phyloP scores from a whole-genome alignment of 2,329 filamentous ascomycete species.

The Lachnellula subtilissima region DNA sequence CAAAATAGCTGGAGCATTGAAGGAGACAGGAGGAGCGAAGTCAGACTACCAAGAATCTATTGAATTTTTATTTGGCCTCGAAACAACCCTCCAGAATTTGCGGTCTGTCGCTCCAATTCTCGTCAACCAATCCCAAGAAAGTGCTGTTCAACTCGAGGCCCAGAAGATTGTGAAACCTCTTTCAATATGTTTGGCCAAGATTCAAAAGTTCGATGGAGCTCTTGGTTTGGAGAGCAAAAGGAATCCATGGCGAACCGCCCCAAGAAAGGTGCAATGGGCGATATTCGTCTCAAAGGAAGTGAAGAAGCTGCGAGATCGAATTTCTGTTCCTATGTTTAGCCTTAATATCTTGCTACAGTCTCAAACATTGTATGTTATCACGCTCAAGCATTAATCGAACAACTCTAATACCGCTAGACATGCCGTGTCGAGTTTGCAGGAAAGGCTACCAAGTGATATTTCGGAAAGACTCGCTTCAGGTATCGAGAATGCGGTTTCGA shows the following conservation, averaged over 20 bases:
- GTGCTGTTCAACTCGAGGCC: neutral
- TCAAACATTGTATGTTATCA: neutral
- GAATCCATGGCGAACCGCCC: neutral
- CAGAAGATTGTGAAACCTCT: conserved; percentile 1
- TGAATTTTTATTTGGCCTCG: neutral
- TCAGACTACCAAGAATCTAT: conserved; percentile 2
- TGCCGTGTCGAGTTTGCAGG: no score
- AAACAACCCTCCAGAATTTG: neutral
- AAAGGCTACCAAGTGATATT: no score
- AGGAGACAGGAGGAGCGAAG: neutral
- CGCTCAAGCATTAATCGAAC: no score
- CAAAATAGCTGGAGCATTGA: no score
- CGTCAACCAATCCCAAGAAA: neutral
- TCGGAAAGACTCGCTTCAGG: no score
- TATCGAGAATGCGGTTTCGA: no score
- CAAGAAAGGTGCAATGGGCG: conserved; percentile 1
- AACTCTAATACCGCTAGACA: no score
- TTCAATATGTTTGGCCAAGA: neutral
- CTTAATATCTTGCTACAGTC: conserved; percentile 2
- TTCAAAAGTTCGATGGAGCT: neutral
- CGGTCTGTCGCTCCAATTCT: neutral
- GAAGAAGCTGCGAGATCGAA: neutral
- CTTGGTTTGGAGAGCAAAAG: no score
- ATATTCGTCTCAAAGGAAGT: conserved; percentile 1
- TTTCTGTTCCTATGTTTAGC: conserved; percentile 2